Conservation (phyloP, 2,329 filamentous ascomycete genomes). For the Colletotrichum acutatum region DNA sequence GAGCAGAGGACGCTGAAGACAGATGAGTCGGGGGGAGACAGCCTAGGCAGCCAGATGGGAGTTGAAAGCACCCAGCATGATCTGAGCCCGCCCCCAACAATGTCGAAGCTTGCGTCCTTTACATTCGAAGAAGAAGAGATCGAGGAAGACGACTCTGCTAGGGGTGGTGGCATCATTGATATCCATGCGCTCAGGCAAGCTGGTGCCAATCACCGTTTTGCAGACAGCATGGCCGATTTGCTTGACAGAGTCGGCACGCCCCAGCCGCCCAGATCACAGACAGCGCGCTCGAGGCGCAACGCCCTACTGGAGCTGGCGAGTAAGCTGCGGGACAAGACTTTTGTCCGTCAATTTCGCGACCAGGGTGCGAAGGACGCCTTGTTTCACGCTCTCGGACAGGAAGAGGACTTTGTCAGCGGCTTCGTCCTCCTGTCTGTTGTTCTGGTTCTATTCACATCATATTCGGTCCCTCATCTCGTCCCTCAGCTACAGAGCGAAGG, state of each 20-base stretch:
- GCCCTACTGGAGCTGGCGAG: constrained; percentile 69
- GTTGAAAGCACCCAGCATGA: constrained; percentile 37
- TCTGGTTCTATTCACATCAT: constrained; percentile 69
- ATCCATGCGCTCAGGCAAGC: constrained; percentile 75
- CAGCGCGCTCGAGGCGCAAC: constrained; percentile 64
- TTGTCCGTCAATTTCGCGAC: constrained; percentile 77
- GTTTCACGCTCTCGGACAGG: constrained; percentile 68
- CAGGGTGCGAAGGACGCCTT: constrained; percentile 78
- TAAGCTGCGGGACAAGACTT: constrained; percentile 70
- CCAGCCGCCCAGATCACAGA: constrained; percentile 53
- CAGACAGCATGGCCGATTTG: constrained; percentile 74
- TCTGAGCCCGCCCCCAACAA: constrained; percentile 24
- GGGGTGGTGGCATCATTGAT: constrained; percentile 65
- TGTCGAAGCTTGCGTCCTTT: constrained; percentile 38
- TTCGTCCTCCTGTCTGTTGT: constrained; percentile 74
- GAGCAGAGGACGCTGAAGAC: constrained; percentile 47
- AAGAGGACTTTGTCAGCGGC: constrained; percentile 70
- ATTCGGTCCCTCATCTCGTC: constrained; percentile 69
- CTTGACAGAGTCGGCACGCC: constrained; percentile 69
- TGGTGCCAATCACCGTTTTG: constrained; percentile 73
- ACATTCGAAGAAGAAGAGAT: constrained; percentile 55
- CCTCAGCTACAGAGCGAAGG: constrained; percentile 66
- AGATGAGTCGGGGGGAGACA: constrained; percentile 39
- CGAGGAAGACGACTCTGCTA: constrained; percentile 51
- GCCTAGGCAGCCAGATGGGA: constrained; percentile 40